Evolutionary conservation across 2,329 filamentous ascomycete species (phyloP), one percentile per base, ranked within the genome.

Genomic region (Neonectria neomacrospora): DNA sequence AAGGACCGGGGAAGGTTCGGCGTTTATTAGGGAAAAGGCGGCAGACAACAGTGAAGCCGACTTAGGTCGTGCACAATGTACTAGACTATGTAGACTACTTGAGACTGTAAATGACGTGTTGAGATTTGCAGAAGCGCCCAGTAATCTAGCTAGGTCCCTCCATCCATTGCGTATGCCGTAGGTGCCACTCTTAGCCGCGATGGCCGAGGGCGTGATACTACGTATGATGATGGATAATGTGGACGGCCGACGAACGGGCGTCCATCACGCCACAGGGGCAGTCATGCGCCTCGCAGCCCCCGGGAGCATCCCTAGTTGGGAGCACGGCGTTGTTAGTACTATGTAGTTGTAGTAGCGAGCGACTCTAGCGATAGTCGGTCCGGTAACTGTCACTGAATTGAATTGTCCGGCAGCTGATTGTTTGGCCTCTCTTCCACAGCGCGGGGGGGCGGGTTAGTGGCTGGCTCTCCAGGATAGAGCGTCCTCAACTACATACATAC

Each of bases 1-100:
- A 69, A 60, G 48, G 60, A 28, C 57, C 59, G 64, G 68, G 58
- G 37, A 71, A 66, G 58, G 71, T 58, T 73, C 64, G 71, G 69
- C 65, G 71, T 73, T 73, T 30, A 65, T 26, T 26, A 6, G 23
- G 62, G 67, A 60, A 64, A 58, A 34, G 23, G 30, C 6, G 60
- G 26, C 59, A 54, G 39, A 50, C 23, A 47, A 39, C 55, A 22
- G n/a, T 8, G 56, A 58, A 52, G 59, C 58, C 47, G 50, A 64
- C 16, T 22, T 62, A 39, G 67, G 52, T 64, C 68, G 51, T 58
- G 50, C 30, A 65, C 26, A 26, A 26, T 61, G 39, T 59, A 66
- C 44, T 56, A 47, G 23, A 63, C 26, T 26, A 26, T 61, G 39
- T 59, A 66, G 54, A 56, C 23, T 61, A 51, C 9, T 30, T 56